A percentile compares a stretch with the other conserved stretches of the same genome.
phyloP scores from a whole-genome alignment of 2,329 filamentous ascomycete genomes.

The Coniella lustricola region DNA sequence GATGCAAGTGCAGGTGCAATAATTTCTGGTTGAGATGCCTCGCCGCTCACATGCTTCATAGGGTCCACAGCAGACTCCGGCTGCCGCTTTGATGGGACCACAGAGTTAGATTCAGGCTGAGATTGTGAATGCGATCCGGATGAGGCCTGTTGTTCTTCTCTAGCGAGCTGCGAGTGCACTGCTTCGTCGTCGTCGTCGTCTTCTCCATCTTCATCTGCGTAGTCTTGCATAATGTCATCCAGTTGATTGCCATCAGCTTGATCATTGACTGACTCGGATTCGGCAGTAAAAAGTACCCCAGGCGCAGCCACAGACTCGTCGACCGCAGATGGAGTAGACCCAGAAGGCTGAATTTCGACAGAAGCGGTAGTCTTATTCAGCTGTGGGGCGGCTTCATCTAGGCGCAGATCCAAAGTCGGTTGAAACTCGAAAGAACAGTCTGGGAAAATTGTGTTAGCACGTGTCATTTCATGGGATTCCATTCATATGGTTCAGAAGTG shows the following conservation, averaged over 20 bases:
- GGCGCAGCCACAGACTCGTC: neutral
- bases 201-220: neutral
- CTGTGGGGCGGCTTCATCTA: neutral
- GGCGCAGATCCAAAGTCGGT: neutral
- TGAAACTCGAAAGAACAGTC: neutral
- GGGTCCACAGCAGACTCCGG: too few relatives aligned
- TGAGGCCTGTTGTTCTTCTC: constrained; percentile 10
- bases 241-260: neutral
- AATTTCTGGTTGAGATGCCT: too few relatives aligned
- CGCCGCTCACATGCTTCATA: too few relatives aligned
- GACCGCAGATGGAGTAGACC: neutral
- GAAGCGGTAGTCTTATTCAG: neutral
- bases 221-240: too few relatives aligned
- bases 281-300: neutral
- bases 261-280: neutral
- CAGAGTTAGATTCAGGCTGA: too few relatives aligned
- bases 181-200: constrained; percentile 10
- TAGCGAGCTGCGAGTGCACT: constrained; percentile 14
- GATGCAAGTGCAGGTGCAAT: too few relatives aligned
- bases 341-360: neutral
- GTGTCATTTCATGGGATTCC: neutral
- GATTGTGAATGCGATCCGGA: constrained; percentile 1
- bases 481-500: neutral
- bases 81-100: too few relatives aligned
- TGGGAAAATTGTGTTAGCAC: neutral